Base-by-base conservation (phyloP, 176 grass and related monocot genomes). In the Neostapfia colusana region DNA sequence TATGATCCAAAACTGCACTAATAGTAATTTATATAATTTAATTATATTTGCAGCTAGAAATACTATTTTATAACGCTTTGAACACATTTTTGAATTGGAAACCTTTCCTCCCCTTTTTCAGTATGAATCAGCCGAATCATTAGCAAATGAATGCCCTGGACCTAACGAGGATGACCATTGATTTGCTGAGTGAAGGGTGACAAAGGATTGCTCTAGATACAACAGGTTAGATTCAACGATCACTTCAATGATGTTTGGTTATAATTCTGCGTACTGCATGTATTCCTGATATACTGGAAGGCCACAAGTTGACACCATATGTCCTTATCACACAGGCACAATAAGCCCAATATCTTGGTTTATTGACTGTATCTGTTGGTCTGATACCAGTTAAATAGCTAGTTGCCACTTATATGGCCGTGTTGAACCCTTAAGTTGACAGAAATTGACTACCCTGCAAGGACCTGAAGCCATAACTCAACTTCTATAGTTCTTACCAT, bases 111-210 rank as follows among this genome's bases (percentile, higher is more conserved):
- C 5, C 20, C 5, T 25, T 73, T 87, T 83, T 45, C 63, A 98
- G 95, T 99, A 90, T 87, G 92, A 95, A 86, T 95, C 87, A 60
- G 82, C 78, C 28, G 85, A 89, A 56, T 87, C 78, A 23, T 38
- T 99, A 28, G 79, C 46, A 74, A 87, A 75, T 82, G 86, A 90
- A 71, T 99, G 92, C 60, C 85, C 89, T 24, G 89, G 95, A 16
- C 79, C 65, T 42, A 63, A 84, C 69, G 91, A 99, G 81, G 95
- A 95, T 66, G 89, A 95, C 34, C 95, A 90, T 74, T 99, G 65
- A 99, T 75, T 65, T 76, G n/a, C 56, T 87, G 4, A 83, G 17
- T 48, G 17, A 84, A 46, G 31, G 21, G 13, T 70, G 15, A 65
- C 64, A 40, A 59, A 54, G 27, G 56, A 76, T 65, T 75, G 46